Evolutionary conservation across 2,329 filamentous ascomycete species (phyloP), one percentile per base, ranked within the genome.

Genomic region (Apiospora marii): DNA sequence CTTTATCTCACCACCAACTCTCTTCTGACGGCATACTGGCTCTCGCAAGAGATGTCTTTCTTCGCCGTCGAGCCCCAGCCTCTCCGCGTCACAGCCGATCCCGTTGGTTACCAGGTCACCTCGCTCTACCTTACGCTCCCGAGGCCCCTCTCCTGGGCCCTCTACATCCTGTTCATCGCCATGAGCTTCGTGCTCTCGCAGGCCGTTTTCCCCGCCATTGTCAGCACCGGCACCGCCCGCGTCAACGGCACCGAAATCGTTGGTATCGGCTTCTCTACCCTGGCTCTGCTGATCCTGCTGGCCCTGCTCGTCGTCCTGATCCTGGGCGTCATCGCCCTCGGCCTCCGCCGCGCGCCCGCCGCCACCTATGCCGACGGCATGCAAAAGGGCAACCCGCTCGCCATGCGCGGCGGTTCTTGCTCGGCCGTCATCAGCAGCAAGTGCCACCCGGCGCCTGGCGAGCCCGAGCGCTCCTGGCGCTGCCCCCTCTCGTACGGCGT

Each of bases 111-210:
- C 46, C 87, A 89, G 79, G 83, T 79, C 0, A 83, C 84, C 1
- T 86, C 85, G 10, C 81, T 88, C 0, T 87, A 84, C 77, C 82
- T 89, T 19, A 88, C 87, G 0, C 81, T 89, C 0, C 87, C 87
- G 1, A 82, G 84, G 2, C 82, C 83, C 2, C 79, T 83, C 14
- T 87, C 85, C 22, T 85, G 84, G 84, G 72, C 83, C 2, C 81
- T 89, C 2, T 79, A 87, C 70, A 77, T 80, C 10, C 77, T 86
- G 53, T 87, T 88, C 73, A 77, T 82, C 0, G 84, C 78, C 4
- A 82, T 86, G 74, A 82, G 83, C 24, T 85, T 89, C 76, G 79
- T 85, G 4, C 79, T 87, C n/a, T 85, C 83, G 75, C 84, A 87
- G 74, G 81, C 84, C 72, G 78, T 87, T 13, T 82, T 85, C 67